Evolutionary conservation across 495 filamentous ascomycete species (phyloP), one percentile per base, ranked within the genome.

Genomic region (Tuber aestivum): DNA sequence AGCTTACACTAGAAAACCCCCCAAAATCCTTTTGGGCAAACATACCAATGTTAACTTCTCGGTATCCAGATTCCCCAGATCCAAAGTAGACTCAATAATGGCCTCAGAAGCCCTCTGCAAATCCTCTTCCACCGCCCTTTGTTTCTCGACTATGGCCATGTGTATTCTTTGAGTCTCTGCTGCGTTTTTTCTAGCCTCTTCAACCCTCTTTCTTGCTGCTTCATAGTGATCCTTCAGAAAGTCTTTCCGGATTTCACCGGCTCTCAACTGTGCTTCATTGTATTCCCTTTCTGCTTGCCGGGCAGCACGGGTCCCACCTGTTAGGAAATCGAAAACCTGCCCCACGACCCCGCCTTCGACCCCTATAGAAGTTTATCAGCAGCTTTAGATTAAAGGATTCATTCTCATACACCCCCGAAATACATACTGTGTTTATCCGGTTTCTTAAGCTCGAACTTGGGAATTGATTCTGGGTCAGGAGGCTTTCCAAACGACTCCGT

Each of bases 31-130:
- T 35, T 65, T 65, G 32, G 56, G 56, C 14, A 65, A 65, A 65
- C 56, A 16, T 65, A 65, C 56, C 27, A 65, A 8, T 35, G 56
- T 65, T 65, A 65, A 65, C 56, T 65, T 65, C 56, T 65, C 56
- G 14, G 56, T 65, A 20, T 65, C 56, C 27, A 65, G 56, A 35
- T 35, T 65, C 7, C 27, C 5, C 56, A 65, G 20, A 65, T 65
- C 56, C 14, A 65, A 35, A 35, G 56, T 65, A 32, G 56, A 65
- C 56, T 65, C 56, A 65, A 65, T 65, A 16, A 65, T 65, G 14
- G 27, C 56, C 56, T 65, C 56, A 18, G 56, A 35, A 65, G 56
- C 27, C 5, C 20, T 35, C 14, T 32, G 56, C 12, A 65, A 35
- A 14, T 65, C 56, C 27, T 65, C 56, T 65, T 65, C 56, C 32